A percentile compares a stretch with the other conserved stretches of the same genome.
These are phyloP conservation scores for Aspergillaceae sp. DNA, from an alignment of 2,329 filamentous ascomycete genomes.

Conservation along the genomic window DNA sequence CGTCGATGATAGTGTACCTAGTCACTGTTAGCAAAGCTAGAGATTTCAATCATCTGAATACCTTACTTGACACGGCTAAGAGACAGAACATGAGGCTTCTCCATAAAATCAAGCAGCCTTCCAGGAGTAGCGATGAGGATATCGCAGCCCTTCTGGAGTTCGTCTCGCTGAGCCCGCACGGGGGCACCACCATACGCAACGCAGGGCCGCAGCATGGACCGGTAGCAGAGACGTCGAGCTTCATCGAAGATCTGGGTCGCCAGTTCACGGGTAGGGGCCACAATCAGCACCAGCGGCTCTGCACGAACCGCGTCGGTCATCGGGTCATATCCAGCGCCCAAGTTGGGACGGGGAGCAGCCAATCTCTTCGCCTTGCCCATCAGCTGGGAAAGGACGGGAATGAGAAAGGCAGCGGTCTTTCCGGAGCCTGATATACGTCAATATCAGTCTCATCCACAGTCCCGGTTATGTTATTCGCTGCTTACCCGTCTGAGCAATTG, in stretches of 20 bases:
- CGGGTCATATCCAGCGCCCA: conserved; percentile 45
- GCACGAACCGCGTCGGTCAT: conserved; percentile 53
- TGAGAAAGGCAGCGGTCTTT: conserved; percentile 87
- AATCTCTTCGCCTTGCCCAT: conserved; percentile 95
- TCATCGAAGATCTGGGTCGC: conserved; percentile 95
- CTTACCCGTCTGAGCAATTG: conserved; percentile 84
- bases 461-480: conserved; percentile 5
- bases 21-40: neutral
- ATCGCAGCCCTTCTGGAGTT: conserved; percentile 78
- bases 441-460: too few species aligned
- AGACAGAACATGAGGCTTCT: conserved; percentile 58
- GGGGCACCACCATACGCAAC: conserved; percentile 82
- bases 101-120: conserved; percentile 75
- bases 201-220: conserved; percentile 86
- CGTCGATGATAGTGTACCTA: conserved; percentile 69
- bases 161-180: conserved; percentile 56
- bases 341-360: conserved; percentile 63
- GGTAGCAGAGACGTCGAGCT: conserved; percentile 83
- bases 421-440: conserved; percentile 61
- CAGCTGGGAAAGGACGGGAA: conserved; percentile 78
- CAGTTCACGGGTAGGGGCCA: conserved; percentile 81
- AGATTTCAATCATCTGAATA: conserved; percentile 1
- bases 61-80: conserved; percentile 65
- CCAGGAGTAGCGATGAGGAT: conserved; percentile 82
- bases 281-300: conserved; percentile 78